Percentiles rank a stretch among this genome's conserved stretches.
These are phyloP conservation scores for Ceratocystis smalleyi DNA, from an alignment of 2,329 filamentous ascomycete species.

Conservation along the genomic window DNA sequence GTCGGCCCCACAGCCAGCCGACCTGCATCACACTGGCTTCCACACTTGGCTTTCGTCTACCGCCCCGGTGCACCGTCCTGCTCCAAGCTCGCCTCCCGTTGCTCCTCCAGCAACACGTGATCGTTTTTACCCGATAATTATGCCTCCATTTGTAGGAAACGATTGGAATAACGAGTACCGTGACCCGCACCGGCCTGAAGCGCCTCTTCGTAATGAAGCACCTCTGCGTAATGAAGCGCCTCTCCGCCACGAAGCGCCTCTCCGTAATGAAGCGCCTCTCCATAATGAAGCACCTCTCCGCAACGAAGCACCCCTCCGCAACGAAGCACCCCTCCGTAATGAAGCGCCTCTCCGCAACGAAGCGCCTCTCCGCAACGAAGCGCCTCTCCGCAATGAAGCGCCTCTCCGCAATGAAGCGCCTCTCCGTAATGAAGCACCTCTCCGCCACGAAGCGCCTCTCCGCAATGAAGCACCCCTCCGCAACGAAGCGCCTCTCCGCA, in stretches of 20 bases:
- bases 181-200: conserved; percentile 5
- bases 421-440: no score
- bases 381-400: conserved; percentile 5
- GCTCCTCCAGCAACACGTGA: conserved; percentile 4
- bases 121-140: conserved; percentile 9
- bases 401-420: conserved; percentile 4
- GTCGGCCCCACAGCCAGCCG: conserved; percentile 2
- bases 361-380: no score
- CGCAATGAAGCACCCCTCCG: conserved; percentile 8
- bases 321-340: neutral
- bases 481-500: neutral
- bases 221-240: neutral
- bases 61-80: conserved; percentile 11
- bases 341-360: conserved; percentile 11
- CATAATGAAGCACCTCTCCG: conserved; percentile 8
- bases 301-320: conserved; percentile 2
- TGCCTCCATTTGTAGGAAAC: conserved; percentile 4
- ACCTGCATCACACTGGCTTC: conserved; percentile 4
- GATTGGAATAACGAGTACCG: conserved; percentile 13
- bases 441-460: neutral
- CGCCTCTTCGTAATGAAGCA: conserved; percentile 6
- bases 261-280: conserved; percentile 8
- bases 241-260: conserved; percentile 9
- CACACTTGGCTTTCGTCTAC: conserved; percentile 7
- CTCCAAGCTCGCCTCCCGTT: conserved; percentile 6